Base-by-base conservation (phyloP, 2,329 filamentous ascomycete genomes). In the Blumeria graminis region DNA sequence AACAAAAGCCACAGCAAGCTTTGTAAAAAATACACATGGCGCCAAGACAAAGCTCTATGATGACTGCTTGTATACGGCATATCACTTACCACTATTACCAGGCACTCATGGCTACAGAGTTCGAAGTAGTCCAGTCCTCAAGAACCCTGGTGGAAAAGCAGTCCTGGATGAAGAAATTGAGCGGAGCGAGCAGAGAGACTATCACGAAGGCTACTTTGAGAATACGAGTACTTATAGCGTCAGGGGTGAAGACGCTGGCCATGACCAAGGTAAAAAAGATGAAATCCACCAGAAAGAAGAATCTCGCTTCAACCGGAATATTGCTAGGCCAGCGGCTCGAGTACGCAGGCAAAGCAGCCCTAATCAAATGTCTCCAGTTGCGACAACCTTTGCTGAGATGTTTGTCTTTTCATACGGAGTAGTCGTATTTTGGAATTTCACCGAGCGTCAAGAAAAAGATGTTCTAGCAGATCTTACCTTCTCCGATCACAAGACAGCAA, bases 351-450 rank as follows among this genome's bases (percentile, higher is more conserved):
- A 71, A 46, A 63, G 72, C 57, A 73, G 74, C 65, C 70, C 77
- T 28, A 74, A 77, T 66, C 75, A 78, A 33, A 74, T 86, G 28
- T 77, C 77, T 0, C 77, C 84, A 6, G 80, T 87, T 65, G 78
- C 82, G 38, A 81, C 90, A 64, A 76, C 81, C 57, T 87, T 94
- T 65, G 90, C 86, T 45, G 92, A 98, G 70, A 86, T 96, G 79
- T 96, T 94, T 66, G 83, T 98, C 63, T 96, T 93, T 68, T 90
- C 86, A 14, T 98, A 98, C 65, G 92, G 92, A 18, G 90, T 98
- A 0, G 90, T 92, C 0, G 92, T 98, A 5, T 94, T 98, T 67
- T 98, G 92, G 92, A 98, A 98, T 68, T 95, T 98, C 63, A 90
- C 86, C 10, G 89, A 94, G 68, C 78, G 83, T 61, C 92, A 98